Base-by-base conservation (phyloP, 331 rosid genomes). In the Quercus phellos region DNA sequence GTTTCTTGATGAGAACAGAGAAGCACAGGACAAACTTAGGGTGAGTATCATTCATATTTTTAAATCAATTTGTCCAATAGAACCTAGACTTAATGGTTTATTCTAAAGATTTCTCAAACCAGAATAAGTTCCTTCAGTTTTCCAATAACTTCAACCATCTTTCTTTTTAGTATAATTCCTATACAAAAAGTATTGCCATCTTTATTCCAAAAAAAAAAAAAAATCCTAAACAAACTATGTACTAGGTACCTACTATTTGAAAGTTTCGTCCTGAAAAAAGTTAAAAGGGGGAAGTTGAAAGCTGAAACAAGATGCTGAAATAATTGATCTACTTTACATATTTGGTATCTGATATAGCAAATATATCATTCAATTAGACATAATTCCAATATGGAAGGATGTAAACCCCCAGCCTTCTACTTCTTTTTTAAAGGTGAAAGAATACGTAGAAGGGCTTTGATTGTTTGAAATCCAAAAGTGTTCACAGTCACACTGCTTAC, bases 1-100 rank as follows among this genome's bases (percentile, higher is more conserved):
- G 85, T 88, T 89, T 75, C 89, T 91, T 32, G 82, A 85, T 77
- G 92, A 85, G 29, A 91, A 85, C 84, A 83, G 46, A 79, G 92
- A 89, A 70, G 86, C 73, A 19, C 89, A 76, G 74, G 87, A 87
- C 53, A 80, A 55, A 70, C 90, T 91, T 68, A 85, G 94, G 89
- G 97, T 88, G 61, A 86, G 91, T 76, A n/a, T 16, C 70, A 69
- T 46, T 55, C 4, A 76, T 7, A 4, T 72, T 55, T 35, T 59
- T 63, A 4, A 29, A 16, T 29, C n/a, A 63, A 26, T 34, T 35
- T 35, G 60, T 51, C 42, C 66, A 3, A 53, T 32, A 34, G 42
- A 69, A 32, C 12, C 74, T 51, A 55, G 22, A 78, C 6, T 78
- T 68, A 34, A 64, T 12, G 38, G 8, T 38, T 5, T 60, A 10